Evolutionary conservation across 352 stramenopile species (phyloP), one percentile per base, ranked within the genome.

Genomic region (Phytophthora macrochlamydospora): DNA sequence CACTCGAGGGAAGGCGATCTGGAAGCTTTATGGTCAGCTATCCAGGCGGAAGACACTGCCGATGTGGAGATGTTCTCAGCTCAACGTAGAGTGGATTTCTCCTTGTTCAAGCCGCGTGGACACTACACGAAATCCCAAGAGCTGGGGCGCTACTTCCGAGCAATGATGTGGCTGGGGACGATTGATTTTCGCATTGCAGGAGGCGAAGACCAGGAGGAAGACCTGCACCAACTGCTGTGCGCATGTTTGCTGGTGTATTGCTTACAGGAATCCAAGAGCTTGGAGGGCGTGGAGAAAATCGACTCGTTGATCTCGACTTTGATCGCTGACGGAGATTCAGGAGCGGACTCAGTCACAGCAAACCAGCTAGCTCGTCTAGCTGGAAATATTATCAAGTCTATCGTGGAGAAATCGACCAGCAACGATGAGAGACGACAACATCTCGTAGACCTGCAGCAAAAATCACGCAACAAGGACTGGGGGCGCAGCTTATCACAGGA

Each of bases 91-190:
- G 31, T 72, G 31, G 62, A 75, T 37, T 69, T 75, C 14, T 75
- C 67, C 24, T 44, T 56, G 31, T 72, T 75, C 40, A 73, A 67
- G 43, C 55, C 69, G 1, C 69, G 64, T 1, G 64, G 67, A 31
- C 67, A 75, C 31, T 75, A 75, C 49, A 68, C 62, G 14, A 68
- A 65, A 42, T 66, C 63, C 4, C 33, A 59, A 24, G 4, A 55
- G 18, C 37, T 75, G 3, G 28, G 59, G 49, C 28, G 42, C 12
- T 68, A 68, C 58, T 71, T 75, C 33, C 67, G 54, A 0, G 57
- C 62, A 2, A 61, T 75, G 46, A 71, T 57, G 45, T 75, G 67
- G 67, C 35, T 75, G 1, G 62, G 67, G 1, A 71, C 45, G 13
- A 42, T 75, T 14, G 53, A 68, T 45, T 42, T 71, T 59, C 53